These are phyloP conservation scores for Ceratocystis albifundus DNA, from an alignment of 2,329 filamentous ascomycete genomes.

Conservation along the genomic window DNA sequence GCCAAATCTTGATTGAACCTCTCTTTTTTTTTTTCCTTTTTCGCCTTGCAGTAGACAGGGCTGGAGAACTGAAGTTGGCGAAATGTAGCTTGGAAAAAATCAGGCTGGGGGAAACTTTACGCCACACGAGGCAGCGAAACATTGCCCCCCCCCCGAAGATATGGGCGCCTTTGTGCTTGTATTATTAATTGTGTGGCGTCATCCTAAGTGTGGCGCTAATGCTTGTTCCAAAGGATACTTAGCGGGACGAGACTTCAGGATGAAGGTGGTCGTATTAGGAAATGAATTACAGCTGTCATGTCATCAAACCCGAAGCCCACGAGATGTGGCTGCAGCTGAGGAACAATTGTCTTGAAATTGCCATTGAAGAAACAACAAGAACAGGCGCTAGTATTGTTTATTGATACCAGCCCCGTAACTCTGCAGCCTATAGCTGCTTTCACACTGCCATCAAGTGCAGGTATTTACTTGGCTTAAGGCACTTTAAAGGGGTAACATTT, in stretches of 20 bases:
- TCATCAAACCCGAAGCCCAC: not conserved
- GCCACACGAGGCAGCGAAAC: constrained; percentile 20
- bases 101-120: constrained; percentile 14
- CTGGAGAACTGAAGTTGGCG: constrained; percentile 1
- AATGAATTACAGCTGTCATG: constrained; percentile 11
- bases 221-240: not conserved
- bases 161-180: not conserved
- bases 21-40: no score
- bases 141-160: constrained; percentile 19
- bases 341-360: constrained; percentile 2
- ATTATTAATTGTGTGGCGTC: not conserved
- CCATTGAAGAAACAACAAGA: not conserved
- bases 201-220: not conserved
- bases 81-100: constrained; percentile 2
- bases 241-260: not conserved
- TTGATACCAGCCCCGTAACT: no score
- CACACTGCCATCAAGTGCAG: no score
- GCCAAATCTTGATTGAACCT: constrained; percentile 8
- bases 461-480: no score
- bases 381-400: not conserved
- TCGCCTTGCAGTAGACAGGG: not conserved
- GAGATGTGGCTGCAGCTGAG: constrained; percentile 7
- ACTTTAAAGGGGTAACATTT: no score
- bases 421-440: no score
- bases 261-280: constrained; percentile 2